Conservation (phyloP, 2,329 filamentous ascomycete genomes). For the Penicillium sp. region DNA sequence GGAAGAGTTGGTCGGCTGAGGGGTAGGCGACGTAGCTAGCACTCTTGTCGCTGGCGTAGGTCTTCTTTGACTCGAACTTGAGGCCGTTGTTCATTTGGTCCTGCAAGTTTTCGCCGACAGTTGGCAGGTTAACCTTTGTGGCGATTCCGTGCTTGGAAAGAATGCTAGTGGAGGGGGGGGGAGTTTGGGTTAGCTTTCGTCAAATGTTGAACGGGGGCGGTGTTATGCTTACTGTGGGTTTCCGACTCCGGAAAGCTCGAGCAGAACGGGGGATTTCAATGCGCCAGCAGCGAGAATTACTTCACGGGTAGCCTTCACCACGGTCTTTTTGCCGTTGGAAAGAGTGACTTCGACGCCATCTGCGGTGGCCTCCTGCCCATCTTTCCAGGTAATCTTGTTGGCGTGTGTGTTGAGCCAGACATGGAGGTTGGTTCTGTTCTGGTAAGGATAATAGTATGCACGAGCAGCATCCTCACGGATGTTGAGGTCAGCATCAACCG, state of each 20-base stretch:
- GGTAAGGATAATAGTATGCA: conserved; percentile 50
- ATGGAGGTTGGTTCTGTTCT: conserved; percentile 43
- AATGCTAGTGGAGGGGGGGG: conserved; percentile 15
- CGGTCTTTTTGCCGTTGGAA: conserved; percentile 22
- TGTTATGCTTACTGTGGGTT: conserved; percentile 26
- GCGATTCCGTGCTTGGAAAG: conserved; percentile 28
- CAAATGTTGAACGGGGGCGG: neutral
- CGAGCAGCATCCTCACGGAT: conserved; percentile 50
- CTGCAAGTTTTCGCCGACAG: conserved; percentile 52
- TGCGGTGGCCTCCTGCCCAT: conserved; percentile 17
- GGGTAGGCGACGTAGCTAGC: conserved; percentile 23
- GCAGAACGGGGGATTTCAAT: conserved; percentile 56
- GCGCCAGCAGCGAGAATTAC: conserved; percentile 62
- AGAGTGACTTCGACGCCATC: conserved; percentile 32
- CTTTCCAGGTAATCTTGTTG: conserved; percentile 41
- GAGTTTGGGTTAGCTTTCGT: neutral
- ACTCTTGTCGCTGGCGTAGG: conserved; percentile 9
- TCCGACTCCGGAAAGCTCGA: conserved; percentile 63
- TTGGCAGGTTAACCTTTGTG: conserved; percentile 32
- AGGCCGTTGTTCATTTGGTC: conserved; percentile 41
- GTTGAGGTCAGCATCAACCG: conserved; percentile 39
- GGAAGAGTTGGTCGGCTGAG: conserved; percentile 25
- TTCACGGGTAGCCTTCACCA: conserved; percentile 47
- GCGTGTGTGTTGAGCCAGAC: conserved; percentile 46
- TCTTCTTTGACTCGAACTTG: conserved; percentile 11